These are phyloP conservation scores for Cladophialophora psammophila DNA, from an alignment of 2,329 filamentous ascomycete genomes.

Conservation along the genomic window DNA sequence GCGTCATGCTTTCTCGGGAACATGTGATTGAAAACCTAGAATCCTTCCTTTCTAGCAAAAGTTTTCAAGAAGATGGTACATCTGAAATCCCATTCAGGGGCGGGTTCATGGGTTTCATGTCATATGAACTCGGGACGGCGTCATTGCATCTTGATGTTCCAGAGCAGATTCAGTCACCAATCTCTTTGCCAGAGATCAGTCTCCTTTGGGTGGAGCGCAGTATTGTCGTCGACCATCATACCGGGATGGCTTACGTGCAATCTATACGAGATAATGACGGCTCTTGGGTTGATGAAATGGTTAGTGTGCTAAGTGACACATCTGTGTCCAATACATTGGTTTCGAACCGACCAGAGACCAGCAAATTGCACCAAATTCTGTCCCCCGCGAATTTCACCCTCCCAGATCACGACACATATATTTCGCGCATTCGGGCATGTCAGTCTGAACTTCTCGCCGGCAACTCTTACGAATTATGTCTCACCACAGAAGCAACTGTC, in stretches of 20 bases:
- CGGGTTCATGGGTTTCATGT: slow-evolving; percentile 83
- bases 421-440: slow-evolving; percentile 70
- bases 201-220: slow-evolving; percentile 79
- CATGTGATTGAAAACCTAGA: slow-evolving; percentile 20
- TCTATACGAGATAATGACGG: slow-evolving; percentile 60
- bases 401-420: slow-evolving; percentile 63
- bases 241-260: slow-evolving; percentile 70
- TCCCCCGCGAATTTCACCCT: slow-evolving; percentile 42
- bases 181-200: slow-evolving; percentile 71
- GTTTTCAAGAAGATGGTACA: slow-evolving; percentile 11
- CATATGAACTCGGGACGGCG: slow-evolving; percentile 80
- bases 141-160: slow-evolving; percentile 51
- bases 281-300: slow-evolving; percentile 57
- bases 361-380: slow-evolving; percentile 40
- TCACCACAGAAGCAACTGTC: slow-evolving; percentile 77
- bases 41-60: slow-evolving; percentile 24
- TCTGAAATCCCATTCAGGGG: slow-evolving; percentile 71
- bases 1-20: slow-evolving; percentile 15
- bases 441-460: slow-evolving; percentile 76
- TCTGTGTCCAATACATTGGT: slow-evolving; percentile 35
- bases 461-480: slow-evolving; percentile 84
- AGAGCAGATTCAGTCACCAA: slow-evolving; percentile 46
- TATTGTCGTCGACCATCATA: slow-evolving; percentile 76
- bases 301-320: slow-evolving; percentile 6
- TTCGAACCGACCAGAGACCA: slow-evolving; percentile 38